phyloP scores from a whole-genome alignment of 2,329 filamentous ascomycete species.

The Trichophyton simii region DNA sequence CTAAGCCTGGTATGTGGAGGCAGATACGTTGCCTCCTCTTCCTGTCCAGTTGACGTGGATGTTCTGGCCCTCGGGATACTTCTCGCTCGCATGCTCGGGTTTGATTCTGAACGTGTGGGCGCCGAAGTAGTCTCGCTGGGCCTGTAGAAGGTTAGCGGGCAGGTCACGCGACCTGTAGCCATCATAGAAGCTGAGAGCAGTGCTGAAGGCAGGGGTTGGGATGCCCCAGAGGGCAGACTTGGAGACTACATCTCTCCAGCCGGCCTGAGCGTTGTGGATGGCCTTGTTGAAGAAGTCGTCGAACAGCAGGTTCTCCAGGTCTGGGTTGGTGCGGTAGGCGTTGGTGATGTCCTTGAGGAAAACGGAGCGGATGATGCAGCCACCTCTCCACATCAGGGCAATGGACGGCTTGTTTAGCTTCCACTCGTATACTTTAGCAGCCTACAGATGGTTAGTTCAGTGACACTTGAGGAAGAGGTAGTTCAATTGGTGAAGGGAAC shows the following conservation, averaged over 20 bases:
- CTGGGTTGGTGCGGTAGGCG: conserved; percentile 85
- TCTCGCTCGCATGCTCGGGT: conserved; percentile 61
- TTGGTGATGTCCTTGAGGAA: conserved; percentile 99
- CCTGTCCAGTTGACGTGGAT: conserved; percentile 99
- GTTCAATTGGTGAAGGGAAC: conserved; percentile 17
- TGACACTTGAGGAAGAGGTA: no score
- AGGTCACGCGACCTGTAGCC: conserved; percentile 96
- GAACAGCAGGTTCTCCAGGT: conserved; percentile 96
- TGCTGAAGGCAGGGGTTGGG: conserved; percentile 91
- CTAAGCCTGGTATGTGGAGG: conserved; percentile 90
- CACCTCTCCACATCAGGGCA: conserved; percentile 99
- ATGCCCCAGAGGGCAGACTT: conserved; percentile 91
- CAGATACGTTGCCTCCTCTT: conserved; percentile 90
- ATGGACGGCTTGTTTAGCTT: conserved; percentile 99
- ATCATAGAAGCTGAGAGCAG: conserved; percentile 95
- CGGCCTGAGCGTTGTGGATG: conserved; percentile 88
- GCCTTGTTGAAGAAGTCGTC: conserved; percentile 99
- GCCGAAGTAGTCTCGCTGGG: conserved; percentile 99
- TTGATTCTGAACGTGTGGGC: conserved; percentile 83
- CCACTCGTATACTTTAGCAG: conserved; percentile 91
- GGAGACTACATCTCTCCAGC: conserved; percentile 82
- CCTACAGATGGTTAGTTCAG: conserved; percentile 38
- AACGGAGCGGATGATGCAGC: conserved; percentile 98
- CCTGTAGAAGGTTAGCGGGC: conserved; percentile 95
- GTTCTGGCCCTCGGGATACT: conserved; percentile 74